Evolutionary conservation across 169 alveolate genomes (phyloP).

Genomic region (Cystoisospora suis): DNA sequence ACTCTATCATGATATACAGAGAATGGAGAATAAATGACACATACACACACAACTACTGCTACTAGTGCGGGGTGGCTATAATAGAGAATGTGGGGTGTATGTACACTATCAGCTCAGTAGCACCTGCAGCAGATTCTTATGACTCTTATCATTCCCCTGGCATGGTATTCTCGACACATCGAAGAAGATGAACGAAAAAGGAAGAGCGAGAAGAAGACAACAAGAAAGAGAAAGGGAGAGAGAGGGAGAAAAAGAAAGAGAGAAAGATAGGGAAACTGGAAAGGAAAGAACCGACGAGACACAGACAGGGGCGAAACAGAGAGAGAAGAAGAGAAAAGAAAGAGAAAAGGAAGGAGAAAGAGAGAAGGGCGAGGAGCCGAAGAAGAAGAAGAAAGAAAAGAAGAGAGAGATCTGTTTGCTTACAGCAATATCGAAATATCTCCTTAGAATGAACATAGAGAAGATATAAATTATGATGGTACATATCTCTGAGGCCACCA

Average conservation of each 20-base stretch:
- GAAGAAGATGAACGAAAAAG: too few relatives aligned
- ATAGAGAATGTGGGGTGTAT: too few relatives aligned
- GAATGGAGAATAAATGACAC: too few relatives aligned
- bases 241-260: background rate
- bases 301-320: background rate
- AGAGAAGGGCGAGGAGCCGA: background rate
- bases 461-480: slow-evolving; percentile 82
- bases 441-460: slow-evolving; percentile 86
- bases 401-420: background rate
- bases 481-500: slow-evolving; percentile 80
- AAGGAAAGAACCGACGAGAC: background rate
- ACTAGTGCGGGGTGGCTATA: too few relatives aligned
- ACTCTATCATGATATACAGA: too few relatives aligned
- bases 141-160: too few relatives aligned
- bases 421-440: slow-evolving; percentile 83
- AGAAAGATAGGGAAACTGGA: background rate
- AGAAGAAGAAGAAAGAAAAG: background rate
- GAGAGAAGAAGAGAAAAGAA: background rate
- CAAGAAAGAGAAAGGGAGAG: too few relatives aligned
- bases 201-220: too few relatives aligned
- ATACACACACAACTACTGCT: too few relatives aligned
- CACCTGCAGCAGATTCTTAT: too few relatives aligned
- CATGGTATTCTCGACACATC: too few relatives aligned
- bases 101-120: too few relatives aligned
- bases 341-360: background rate